These are phyloP conservation scores for Barnettozyma sucrosica DNA, from an alignment of 805 yeast genomes.

Conservation along the genomic window DNA sequence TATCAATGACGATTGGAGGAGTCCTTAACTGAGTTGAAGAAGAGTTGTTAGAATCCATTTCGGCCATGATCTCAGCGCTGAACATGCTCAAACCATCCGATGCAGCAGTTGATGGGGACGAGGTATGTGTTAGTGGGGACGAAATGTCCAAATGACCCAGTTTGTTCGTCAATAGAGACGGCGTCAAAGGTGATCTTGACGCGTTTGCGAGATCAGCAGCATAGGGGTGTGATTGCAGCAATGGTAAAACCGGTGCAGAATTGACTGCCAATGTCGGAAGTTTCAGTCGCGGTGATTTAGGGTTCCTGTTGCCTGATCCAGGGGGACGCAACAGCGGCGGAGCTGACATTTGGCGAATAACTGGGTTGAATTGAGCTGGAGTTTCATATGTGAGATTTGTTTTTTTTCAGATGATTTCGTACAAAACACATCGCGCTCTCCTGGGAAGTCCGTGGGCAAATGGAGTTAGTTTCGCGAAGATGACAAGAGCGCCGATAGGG, in stretches of 20 bases:
- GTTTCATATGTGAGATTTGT: background rate
- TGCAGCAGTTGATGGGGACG: conserved; percentile 25
- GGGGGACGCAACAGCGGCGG: conserved; percentile 41
- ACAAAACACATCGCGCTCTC: background rate
- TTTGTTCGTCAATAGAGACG: background rate
- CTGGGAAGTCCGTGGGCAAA: background rate
- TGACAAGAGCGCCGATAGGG: too few relatives aligned
- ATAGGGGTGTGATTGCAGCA: background rate
- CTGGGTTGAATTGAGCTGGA: background rate
- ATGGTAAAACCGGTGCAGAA: conserved; percentile 5
- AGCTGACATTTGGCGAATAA: conserved; percentile 25
- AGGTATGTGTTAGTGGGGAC: conserved; percentile 15
- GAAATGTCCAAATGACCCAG: conserved; percentile 8
- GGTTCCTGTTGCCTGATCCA: conserved; percentile 32
- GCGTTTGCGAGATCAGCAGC: background rate
- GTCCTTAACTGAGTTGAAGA: background rate
- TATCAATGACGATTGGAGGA: background rate
- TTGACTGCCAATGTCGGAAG: conserved; percentile 33
- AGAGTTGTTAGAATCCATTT: conserved; percentile 15
- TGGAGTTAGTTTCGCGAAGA: too few relatives aligned
- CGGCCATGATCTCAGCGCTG: conserved; percentile 28
- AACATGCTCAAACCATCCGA: conserved; percentile 25
- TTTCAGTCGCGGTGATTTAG: conserved; percentile 38
- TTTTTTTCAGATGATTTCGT: background rate
- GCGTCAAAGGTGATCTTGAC: conserved; percentile 3